These are phyloP conservation scores for Dactylellina cionopaga DNA, from an alignment of 2,329 filamentous ascomycete species.

Conservation along the genomic window DNA sequence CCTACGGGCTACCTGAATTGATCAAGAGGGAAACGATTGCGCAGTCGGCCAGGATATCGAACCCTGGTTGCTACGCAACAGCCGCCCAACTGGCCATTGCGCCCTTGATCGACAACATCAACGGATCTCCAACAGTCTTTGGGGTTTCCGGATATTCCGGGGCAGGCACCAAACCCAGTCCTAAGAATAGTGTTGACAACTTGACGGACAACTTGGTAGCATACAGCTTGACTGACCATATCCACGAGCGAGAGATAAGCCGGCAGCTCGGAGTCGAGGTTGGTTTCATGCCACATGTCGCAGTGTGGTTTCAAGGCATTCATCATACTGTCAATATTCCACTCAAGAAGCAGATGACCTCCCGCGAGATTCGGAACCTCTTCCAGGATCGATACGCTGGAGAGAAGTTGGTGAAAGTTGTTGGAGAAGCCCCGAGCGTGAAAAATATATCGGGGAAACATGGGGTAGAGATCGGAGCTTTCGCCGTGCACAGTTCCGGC, in stretches of 20 bases:
- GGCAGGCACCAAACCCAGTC: conserved; percentile 90
- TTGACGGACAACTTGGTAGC: conserved; percentile 89
- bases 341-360: conserved; percentile 84
- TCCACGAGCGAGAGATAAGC: conserved; percentile 92
- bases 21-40: conserved; percentile 79
- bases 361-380: conserved; percentile 88
- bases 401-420: conserved; percentile 92
- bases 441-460: conserved; percentile 86
- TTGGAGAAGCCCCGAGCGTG: conserved; percentile 85
- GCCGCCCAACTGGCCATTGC: conserved; percentile 89
- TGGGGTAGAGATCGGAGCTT: conserved; percentile 91
- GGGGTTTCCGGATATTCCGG: conserved; percentile 94
- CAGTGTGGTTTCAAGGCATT: conserved; percentile 94
- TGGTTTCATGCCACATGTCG: conserved; percentile 91
- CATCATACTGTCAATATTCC: conserved; percentile 86
- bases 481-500: conserved; percentile 88
- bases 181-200: conserved; percentile 88
- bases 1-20: conserved; percentile 89
- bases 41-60: conserved; percentile 82
- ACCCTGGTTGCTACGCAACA: conserved; percentile 95
- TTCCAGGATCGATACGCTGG: conserved; percentile 97
- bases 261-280: conserved; percentile 77
- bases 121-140: conserved; percentile 82
- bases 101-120: conserved; percentile 80
- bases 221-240: conserved; percentile 90